phyloP scores from a whole-genome alignment of 306 rosid genomes.

The Casuarina glauca region DNA sequence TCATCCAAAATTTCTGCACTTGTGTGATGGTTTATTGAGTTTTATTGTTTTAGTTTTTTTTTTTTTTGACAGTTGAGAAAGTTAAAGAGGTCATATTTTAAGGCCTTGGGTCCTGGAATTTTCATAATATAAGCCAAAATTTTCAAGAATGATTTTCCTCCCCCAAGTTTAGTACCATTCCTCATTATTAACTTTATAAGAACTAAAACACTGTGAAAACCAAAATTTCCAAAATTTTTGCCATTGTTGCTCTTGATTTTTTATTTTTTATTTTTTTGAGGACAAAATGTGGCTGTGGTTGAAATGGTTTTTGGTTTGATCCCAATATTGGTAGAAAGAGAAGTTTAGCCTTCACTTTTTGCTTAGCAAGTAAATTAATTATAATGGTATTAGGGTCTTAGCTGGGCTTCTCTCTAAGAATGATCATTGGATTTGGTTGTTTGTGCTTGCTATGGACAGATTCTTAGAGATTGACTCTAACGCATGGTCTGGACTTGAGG shows the following conservation, averaged over 20 bases:
- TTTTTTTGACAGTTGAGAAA: not conserved
- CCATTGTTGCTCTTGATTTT: not conserved
- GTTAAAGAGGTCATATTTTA: not conserved
- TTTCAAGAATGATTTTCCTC: not conserved
- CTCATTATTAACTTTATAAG: not conserved
- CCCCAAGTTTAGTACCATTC: not conserved
- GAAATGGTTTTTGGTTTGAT: not conserved
- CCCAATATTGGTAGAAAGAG: not conserved
- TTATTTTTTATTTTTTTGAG: not conserved
- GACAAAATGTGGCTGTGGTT: not conserved
- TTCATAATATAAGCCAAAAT: not conserved
- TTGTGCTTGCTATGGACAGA: constrained; percentile 36
- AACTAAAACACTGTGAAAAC: not conserved
- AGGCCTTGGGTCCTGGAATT: not conserved
- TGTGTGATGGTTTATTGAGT: not conserved
- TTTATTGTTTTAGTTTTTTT: not conserved
- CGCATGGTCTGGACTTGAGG: constrained; percentile 90
- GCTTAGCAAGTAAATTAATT: not conserved
- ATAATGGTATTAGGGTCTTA: not conserved
- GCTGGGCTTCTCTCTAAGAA: not conserved
- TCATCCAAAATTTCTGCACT: not conserved
- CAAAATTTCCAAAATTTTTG: not conserved
- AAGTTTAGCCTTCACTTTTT: not conserved
- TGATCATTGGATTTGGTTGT: not conserved
- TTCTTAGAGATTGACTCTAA: constrained; percentile 61